Evolutionary conservation across 495 filamentous ascomycete genomes (phyloP).

Genomic region (Trichoderma asperelloides): DNA sequence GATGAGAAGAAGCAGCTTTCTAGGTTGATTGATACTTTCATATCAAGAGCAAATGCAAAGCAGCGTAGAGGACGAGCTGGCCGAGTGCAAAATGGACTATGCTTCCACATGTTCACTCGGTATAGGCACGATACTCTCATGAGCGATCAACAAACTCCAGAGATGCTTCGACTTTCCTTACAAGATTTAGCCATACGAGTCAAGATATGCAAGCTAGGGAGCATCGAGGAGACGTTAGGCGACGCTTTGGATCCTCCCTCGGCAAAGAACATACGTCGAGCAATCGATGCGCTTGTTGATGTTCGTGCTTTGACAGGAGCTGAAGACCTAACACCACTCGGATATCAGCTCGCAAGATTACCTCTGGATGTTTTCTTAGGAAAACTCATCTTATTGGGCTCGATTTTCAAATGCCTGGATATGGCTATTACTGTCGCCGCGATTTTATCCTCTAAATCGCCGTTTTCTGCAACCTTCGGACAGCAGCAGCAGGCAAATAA

Average conservation of each 20-base stretch:
- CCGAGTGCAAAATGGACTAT: slow-evolving; percentile 88
- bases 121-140: slow-evolving; percentile 72
- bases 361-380: slow-evolving; percentile 91
- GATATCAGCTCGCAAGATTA: slow-evolving; percentile 73
- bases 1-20: slow-evolving; percentile 89
- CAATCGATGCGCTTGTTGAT: slow-evolving; percentile 86
- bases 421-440: slow-evolving; percentile 84
- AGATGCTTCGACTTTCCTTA: slow-evolving; percentile 86
- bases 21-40: slow-evolving; percentile 81
- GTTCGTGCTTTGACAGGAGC: slow-evolving; percentile 74
- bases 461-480: slow-evolving; percentile 78
- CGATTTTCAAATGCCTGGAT: slow-evolving; percentile 83
- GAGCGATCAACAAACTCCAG: slow-evolving; percentile 85
- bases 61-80: slow-evolving; percentile 89
- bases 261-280: slow-evolving; percentile 80
- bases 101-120: slow-evolving; percentile 91
- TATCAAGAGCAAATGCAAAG: slow-evolving; percentile 88
- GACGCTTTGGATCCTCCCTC: slow-evolving; percentile 86
- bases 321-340: slow-evolving; percentile 81
- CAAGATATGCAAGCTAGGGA: slow-evolving; percentile 91
- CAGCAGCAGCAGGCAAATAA: slow-evolving; percentile 70
- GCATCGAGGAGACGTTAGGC: slow-evolving; percentile 80
- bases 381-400: slow-evolving; percentile 78
- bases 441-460: slow-evolving; percentile 87
- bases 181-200: slow-evolving; percentile 94